Evolutionary conservation across 208 protist genomes (phyloP).

Genomic region (Jaenimonas drosophilae): DNA sequence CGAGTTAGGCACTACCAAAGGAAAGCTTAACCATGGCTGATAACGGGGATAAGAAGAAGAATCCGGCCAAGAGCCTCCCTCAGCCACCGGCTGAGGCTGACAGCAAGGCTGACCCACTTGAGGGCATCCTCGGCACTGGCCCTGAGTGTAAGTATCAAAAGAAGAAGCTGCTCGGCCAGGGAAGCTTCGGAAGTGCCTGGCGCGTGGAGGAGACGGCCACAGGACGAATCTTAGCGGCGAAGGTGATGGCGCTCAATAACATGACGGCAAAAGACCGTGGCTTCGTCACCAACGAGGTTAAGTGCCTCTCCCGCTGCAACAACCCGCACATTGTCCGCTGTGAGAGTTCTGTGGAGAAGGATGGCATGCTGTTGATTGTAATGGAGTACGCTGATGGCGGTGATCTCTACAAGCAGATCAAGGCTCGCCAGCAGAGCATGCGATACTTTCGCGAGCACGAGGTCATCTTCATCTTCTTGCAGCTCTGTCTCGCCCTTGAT

Average conservation of each 20-base stretch:
- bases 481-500: conserved; percentile 74
- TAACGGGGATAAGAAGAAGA: conserved; percentile 21
- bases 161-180: conserved; percentile 87
- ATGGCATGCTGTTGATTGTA: conserved; percentile 70
- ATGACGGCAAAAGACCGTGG: conserved; percentile 85
- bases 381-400: conserved; percentile 86
- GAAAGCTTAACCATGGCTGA: conserved; percentile 24
- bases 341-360: conserved; percentile 35
- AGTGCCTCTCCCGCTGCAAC: conserved; percentile 82
- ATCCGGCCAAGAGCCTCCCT: conserved; percentile 32
- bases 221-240: conserved; percentile 65
- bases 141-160: conserved; percentile 68
- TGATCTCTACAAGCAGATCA: conserved; percentile 78
- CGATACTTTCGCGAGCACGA: conserved; percentile 82
- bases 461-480: conserved; percentile 76
- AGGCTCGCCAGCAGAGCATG: conserved; percentile 38
- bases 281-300: conserved; percentile 91
- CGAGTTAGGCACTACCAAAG: too few species aligned
- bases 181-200: conserved; percentile 87
- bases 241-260: conserved; percentile 86
- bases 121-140: conserved; percentile 52
- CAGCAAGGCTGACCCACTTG: conserved; percentile 33
- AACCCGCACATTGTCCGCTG: conserved; percentile 91
- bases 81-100: conserved; percentile 37
- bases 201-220: conserved; percentile 72